Percentiles rank a stretch among this genome's conserved stretches.
phyloP scores from a whole-genome alignment of 495 filamentous ascomycete genomes.

The Sordaria brevicollis region DNA sequence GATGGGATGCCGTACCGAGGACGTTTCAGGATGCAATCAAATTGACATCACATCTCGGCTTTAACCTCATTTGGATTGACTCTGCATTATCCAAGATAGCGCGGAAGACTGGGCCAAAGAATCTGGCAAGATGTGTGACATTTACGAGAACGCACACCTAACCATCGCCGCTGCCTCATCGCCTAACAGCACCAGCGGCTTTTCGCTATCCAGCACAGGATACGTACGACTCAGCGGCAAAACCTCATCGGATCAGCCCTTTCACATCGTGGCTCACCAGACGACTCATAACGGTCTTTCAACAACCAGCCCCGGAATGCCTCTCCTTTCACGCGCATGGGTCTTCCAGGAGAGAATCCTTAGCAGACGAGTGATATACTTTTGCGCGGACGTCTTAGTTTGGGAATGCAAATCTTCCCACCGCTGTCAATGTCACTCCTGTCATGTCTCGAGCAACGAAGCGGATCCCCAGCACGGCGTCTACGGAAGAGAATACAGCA shows the following conservation, averaged over 20 bases:
- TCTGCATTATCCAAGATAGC: conserved; percentile 2
- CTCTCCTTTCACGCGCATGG: not conserved
- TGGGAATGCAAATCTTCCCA: not conserved
- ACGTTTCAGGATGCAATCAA: conserved; percentile 1
- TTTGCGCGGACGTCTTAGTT: not conserved
- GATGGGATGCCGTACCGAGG: not conserved
- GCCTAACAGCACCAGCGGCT: not conserved
- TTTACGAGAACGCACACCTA: not conserved
- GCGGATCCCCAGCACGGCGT: no score
- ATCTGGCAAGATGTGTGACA: not conserved
- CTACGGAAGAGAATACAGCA: no score
- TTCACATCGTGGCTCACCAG: not conserved
- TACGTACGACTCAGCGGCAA: not conserved
- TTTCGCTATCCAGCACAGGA: not conserved
- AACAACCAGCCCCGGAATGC: conserved; percentile 8
- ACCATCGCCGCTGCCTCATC: not conserved
- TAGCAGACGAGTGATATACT: not conserved
- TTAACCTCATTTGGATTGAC: conserved; percentile 1
- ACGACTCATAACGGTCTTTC: not conserved
- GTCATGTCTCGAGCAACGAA: not conserved
- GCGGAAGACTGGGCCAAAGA: not conserved
- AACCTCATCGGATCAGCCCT: rapidly evolving
- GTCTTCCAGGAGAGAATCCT: conserved; percentile 1
- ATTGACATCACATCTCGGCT: not conserved
- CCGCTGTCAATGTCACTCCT: not conserved